Conservation (phyloP, 805 yeast genomes). For the Teunomyces gatunensis region DNA sequence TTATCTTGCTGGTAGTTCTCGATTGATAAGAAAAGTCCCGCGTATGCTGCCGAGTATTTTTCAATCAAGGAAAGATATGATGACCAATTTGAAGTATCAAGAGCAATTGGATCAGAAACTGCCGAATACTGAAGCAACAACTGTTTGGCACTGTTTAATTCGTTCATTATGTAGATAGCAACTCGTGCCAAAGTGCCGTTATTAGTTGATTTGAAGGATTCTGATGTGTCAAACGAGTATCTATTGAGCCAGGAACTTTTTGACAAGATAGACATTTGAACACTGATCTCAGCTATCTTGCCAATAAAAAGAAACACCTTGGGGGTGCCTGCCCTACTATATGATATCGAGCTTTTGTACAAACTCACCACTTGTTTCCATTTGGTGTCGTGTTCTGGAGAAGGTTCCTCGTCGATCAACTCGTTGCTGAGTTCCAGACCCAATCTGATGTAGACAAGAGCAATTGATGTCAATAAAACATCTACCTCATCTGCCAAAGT, state of each 20-base stretch:
- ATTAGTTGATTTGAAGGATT: slow-evolving; percentile 17
- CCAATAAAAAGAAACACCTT: slow-evolving; percentile 14
- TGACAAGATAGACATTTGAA: slow-evolving; percentile 39
- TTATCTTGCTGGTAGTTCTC: slow-evolving; percentile 45
- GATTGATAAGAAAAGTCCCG: slow-evolving; percentile 44
- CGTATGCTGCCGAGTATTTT: slow-evolving; percentile 40
- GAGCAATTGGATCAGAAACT: neutral
- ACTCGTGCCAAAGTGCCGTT: slow-evolving; percentile 46
- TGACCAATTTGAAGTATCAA: slow-evolving; percentile 22
- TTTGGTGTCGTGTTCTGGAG: slow-evolving; percentile 19
- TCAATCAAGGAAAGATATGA: slow-evolving; percentile 29
- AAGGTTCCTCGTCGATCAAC: slow-evolving; percentile 25
- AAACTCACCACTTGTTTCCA: slow-evolving; percentile 37
- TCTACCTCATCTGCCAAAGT: slow-evolving; percentile 30
- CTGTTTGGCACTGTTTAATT: slow-evolving; percentile 16
- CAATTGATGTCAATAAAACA: slow-evolving; percentile 19
- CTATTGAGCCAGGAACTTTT: slow-evolving; percentile 40
- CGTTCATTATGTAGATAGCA: slow-evolving; percentile 39
- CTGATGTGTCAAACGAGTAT: slow-evolving; percentile 7
- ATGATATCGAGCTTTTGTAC: slow-evolving; percentile 33
- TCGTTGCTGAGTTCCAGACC: slow-evolving; percentile 38
- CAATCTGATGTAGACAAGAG: slow-evolving; percentile 28
- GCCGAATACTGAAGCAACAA: neutral
- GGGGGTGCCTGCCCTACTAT: slow-evolving; percentile 21
- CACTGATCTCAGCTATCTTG: slow-evolving; percentile 28